Evolutionary conservation across 352 stramenopile genomes (phyloP).

Genomic region (Pythium folliculosum): DNA sequence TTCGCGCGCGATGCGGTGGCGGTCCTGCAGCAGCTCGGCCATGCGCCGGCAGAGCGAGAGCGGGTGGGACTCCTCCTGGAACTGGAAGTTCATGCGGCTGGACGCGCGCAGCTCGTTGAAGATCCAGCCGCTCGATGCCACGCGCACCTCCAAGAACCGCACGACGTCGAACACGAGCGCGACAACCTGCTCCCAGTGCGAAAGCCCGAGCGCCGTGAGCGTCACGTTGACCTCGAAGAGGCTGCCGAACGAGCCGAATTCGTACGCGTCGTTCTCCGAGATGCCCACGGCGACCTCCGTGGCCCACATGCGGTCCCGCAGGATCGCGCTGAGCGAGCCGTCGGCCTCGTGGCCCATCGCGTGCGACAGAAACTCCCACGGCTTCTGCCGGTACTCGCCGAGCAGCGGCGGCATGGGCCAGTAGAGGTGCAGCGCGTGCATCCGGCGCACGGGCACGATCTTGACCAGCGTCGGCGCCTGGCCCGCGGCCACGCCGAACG

Average conservation of each 20-base stretch:
- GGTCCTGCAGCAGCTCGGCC: slow-evolving; percentile 58
- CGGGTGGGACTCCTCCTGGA: slow-evolving; percentile 32
- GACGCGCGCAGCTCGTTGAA: slow-evolving; percentile 38
- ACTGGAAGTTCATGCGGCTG: slow-evolving; percentile 38
- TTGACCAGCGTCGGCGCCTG: slow-evolving; percentile 36
- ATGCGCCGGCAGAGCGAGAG: slow-evolving; percentile 45
- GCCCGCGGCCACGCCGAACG: slow-evolving; percentile 30
- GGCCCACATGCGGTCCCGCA: slow-evolving; percentile 36
- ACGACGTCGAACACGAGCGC: slow-evolving; percentile 35
- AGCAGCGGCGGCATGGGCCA: slow-evolving; percentile 37
- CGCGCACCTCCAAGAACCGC: slow-evolving; percentile 10
- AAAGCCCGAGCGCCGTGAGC: slow-evolving; percentile 34
- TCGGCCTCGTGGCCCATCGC: slow-evolving; percentile 44
- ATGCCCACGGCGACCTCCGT: slow-evolving; percentile 41
- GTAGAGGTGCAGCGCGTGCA: slow-evolving; percentile 42
- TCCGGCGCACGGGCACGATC: slow-evolving; percentile 38
- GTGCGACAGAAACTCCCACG: slow-evolving; percentile 43
- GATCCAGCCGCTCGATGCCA: slow-evolving; percentile 31
- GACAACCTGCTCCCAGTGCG: slow-evolving; percentile 36
- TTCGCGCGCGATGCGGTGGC: slow-evolving; percentile 36
- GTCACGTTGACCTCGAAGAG: slow-evolving; percentile 46
- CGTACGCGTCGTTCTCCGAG: slow-evolving; percentile 41
- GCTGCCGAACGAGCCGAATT: slow-evolving; percentile 42
- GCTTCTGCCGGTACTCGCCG: slow-evolving; percentile 33
- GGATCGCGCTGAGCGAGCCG: slow-evolving; percentile 34